Conservation (phyloP, 2,329 filamentous ascomycete genomes). For the Dactylellina sp. region DNA sequence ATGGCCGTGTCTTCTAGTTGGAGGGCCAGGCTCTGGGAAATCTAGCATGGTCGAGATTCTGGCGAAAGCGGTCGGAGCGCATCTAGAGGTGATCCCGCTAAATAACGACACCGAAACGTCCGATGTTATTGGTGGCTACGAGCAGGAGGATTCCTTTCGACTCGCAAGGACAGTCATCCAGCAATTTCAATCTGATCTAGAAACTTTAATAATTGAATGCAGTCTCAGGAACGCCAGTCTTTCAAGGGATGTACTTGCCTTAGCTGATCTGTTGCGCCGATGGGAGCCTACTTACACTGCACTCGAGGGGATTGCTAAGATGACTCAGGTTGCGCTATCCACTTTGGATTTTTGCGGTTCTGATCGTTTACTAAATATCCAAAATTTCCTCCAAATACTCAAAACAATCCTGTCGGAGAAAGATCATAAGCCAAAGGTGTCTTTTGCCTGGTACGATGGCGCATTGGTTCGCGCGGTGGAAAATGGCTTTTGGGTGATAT, state of each 20-base stretch:
- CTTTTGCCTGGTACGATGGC: slow-evolving; percentile 96
- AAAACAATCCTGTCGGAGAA: slow-evolving; percentile 12
- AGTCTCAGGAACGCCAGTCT: background rate
- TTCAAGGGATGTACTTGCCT: slow-evolving; percentile 1
- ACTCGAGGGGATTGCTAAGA: slow-evolving; percentile 7
- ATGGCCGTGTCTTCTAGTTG: slow-evolving; percentile 89
- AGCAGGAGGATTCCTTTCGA: slow-evolving; percentile 86
- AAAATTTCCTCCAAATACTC: slow-evolving; percentile 18
- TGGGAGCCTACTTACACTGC: slow-evolving; percentile 38
- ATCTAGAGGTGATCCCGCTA: slow-evolving; percentile 84
- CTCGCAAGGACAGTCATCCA: slow-evolving; percentile 74
- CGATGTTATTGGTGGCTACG: slow-evolving; percentile 96
- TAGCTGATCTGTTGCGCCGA: slow-evolving; percentile 23
- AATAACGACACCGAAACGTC: slow-evolving; percentile 97
- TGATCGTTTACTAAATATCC: slow-evolving; percentile 1
- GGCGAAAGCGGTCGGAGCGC: slow-evolving; percentile 80
- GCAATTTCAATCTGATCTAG: slow-evolving; percentile 65
- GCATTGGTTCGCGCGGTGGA: slow-evolving; percentile 88
- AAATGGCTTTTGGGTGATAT: slow-evolving; percentile 87
- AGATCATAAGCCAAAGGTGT: slow-evolving; percentile 66
- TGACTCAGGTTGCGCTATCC: slow-evolving; percentile 2
- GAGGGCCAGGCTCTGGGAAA: slow-evolving; percentile 87
- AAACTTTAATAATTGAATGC: slow-evolving; percentile 28
- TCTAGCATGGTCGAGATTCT: slow-evolving; percentile 82
- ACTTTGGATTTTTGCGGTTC: background rate